Evolutionary conservation across 2,329 filamentous ascomycete species (phyloP), one percentile per base, ranked within the genome.

Genomic region (Celoporthe dispersa): DNA sequence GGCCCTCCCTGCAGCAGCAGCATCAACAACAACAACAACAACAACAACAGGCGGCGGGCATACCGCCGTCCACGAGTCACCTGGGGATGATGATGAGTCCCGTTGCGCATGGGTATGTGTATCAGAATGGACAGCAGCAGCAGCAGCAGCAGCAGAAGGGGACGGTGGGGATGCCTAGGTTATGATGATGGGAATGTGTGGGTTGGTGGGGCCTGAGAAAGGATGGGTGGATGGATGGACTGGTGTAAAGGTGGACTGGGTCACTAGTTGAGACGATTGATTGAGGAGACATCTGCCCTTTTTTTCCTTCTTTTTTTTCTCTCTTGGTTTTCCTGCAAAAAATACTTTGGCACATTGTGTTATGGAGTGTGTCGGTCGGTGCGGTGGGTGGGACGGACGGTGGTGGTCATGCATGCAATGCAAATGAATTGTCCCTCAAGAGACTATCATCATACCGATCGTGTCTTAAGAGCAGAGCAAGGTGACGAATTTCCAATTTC

Each of bases 71-170:
- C 3, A 14, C 75, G 74, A 12, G 63, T 22, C 61, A 57, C n/a
- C 33, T 37, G 19, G 39, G 64, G 22, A 68, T 66, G 35, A 68
- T 64, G 35, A 68, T 63, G 55, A 88, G 78, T 71, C 88, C 89
- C 0, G 85, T 90, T 3, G 87, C 87, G 25, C 81, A 85, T 57
- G 89, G 89, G 1, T 91, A 91, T 75, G 81, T 86, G n/a, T 90
- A 88, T 73, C 85, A 85, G 70, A 84, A 86, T 72, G 78, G 77
- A 22, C 76, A 78, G 69, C 71, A 72, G 65, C 31, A 19, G 31
- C 57, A 72, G 65, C 14, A 6, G 31, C 57, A 39, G 35, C 57
- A 61, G 57, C 60, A 57, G 53, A 78, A 74, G 70, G 74, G 68
- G 62, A 71, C 73, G 75, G 39, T 77, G 11, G 35, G 57, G 1